Evolutionary conservation across 257 asterid species (phyloP).

Genomic region (Osmanthus fragrans): DNA sequence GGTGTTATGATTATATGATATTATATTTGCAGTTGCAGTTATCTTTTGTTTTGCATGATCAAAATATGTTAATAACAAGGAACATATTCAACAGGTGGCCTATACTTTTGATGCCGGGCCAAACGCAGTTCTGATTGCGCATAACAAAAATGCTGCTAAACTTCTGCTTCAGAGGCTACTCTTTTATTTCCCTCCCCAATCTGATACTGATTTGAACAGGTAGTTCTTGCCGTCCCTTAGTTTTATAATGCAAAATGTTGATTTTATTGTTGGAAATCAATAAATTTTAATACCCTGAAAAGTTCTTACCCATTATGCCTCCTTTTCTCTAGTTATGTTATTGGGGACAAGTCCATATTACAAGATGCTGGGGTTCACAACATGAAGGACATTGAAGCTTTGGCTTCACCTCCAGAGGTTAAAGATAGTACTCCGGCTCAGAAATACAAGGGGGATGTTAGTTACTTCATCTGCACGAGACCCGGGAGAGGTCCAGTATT

Average conservation of each 20-base stretch:
- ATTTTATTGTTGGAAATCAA: too few species aligned
- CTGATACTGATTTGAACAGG: constrained; percentile 83
- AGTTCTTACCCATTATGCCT: too few species aligned
- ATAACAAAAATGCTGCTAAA: constrained; percentile 70
- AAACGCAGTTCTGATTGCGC: constrained; percentile 85
- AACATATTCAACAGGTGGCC: constrained; percentile 60
- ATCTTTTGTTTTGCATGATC: neutral
- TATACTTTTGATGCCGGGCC: constrained; percentile 99
- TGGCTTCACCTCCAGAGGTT: constrained; percentile 80
- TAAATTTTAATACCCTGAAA: too few species aligned
- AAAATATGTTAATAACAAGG: too few species aligned
- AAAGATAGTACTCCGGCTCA: constrained; percentile 52
- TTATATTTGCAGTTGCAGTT: too few species aligned
- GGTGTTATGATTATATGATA: too few species aligned
- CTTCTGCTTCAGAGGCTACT: constrained; percentile 73
- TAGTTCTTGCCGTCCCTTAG: neutral
- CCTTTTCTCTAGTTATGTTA: constrained; percentile 62
- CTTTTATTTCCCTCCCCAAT: constrained; percentile 75
- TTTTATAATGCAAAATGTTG: too few species aligned
- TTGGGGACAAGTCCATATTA: constrained; percentile 85
- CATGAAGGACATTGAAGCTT: constrained; percentile 67
- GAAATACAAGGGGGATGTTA: constrained; percentile 74
- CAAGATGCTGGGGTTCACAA: constrained; percentile 78
- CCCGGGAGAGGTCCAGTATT: constrained; percentile 77
- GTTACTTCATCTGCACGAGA: constrained; percentile 72